A percentile compares a stretch with the other conserved stretches of the same genome.
Evolutionary conservation across 2,329 filamentous ascomycete genomes (phyloP).

Genomic region (Ustilaginoidea virens): DNA sequence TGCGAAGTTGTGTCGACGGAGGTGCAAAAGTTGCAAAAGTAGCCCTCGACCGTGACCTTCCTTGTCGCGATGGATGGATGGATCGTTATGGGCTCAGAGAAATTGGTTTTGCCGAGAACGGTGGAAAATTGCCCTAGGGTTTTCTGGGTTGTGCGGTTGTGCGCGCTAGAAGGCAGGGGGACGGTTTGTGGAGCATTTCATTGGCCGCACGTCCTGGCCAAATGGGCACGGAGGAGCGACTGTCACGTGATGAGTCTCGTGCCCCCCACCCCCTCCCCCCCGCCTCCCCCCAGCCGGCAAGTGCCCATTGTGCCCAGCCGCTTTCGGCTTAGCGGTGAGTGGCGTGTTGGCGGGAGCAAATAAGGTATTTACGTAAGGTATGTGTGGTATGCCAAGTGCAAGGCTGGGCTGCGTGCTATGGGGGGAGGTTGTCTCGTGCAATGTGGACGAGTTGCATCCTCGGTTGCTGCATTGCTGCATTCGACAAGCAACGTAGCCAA

Average conservation of each 20-base stretch:
- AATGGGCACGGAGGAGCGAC: no score
- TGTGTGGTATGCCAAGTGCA: no score
- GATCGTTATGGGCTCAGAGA: slow-evolving; percentile 13
- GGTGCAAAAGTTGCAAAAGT: slow-evolving; percentile 17
- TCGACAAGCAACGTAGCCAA: not conserved
- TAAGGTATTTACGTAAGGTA: no score
- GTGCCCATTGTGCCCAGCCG: no score
- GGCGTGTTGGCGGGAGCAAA: no score
- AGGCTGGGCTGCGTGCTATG: no score
- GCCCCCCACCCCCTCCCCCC: no score
- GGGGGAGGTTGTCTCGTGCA: no score
- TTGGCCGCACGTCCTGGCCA: slow-evolving; percentile 3
- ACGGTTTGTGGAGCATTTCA: slow-evolving; percentile 1
- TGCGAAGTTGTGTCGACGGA: slow-evolving; percentile 25
- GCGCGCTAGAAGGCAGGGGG: slow-evolving; percentile 6
- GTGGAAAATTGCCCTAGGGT: slow-evolving; percentile 23
- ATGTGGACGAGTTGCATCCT: not conserved
- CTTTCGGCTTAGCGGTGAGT: no score
- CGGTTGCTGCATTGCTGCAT: not conserved
- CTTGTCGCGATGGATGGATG: slow-evolving; percentile 15
- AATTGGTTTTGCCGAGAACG: slow-evolving; percentile 21
- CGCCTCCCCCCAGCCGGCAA: no score
- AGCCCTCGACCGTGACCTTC: slow-evolving; percentile 20
- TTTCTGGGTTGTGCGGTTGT: slow-evolving; percentile 19
- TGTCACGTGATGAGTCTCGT: no score